phyloP scores from a whole-genome alignment of 2,329 filamentous ascomycete species.

The Chaetomiaceae sp. region DNA sequence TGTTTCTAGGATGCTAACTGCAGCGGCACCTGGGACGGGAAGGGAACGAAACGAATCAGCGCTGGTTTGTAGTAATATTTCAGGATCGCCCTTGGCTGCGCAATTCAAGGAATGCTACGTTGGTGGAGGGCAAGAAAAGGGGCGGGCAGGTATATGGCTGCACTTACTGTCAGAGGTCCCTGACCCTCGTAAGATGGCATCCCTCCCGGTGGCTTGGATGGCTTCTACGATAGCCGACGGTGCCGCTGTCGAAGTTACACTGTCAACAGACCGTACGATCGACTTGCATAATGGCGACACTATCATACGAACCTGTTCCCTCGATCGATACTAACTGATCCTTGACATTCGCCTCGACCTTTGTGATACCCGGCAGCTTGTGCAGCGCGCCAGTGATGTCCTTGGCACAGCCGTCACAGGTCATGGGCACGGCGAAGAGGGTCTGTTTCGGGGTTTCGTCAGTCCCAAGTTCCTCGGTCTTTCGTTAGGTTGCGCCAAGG shows the following conservation, averaged over 20 bases:
- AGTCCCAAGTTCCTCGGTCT: not conserved
- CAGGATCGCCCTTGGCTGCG: not conserved
- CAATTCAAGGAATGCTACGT: not conserved
- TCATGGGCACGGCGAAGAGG: slow-evolving; percentile 90
- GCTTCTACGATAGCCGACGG: slow-evolving; percentile 85
- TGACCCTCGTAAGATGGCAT: slow-evolving; percentile 89
- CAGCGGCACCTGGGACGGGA: slow-evolving; percentile 56
- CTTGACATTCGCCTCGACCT: slow-evolving; percentile 75
- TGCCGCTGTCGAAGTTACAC: slow-evolving; percentile 50
- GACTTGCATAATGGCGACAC: not conserved
- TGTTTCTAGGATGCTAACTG: slow-evolving; percentile 94
- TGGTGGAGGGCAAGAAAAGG: not conserved
- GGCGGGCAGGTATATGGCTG: not conserved
- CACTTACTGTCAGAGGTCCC: slow-evolving; percentile 76
- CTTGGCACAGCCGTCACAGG: slow-evolving; percentile 84
- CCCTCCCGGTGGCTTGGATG: slow-evolving; percentile 83
- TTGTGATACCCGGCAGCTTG: slow-evolving; percentile 73
- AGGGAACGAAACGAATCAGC: slow-evolving; percentile 6
- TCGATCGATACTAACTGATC: slow-evolving; percentile 81
- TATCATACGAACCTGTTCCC: slow-evolving; percentile 61
- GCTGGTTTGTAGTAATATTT: not conserved
- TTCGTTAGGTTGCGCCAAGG: not conserved
- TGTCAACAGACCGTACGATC: slow-evolving; percentile 6
- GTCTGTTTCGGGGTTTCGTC: slow-evolving; percentile 55
- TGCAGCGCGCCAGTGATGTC: slow-evolving; percentile 76